Evolutionary conservation across 2,329 filamentous ascomycete genomes (phyloP), one percentile per base, ranked within the genome.

Genomic region (Cordyceps tenuipes): DNA sequence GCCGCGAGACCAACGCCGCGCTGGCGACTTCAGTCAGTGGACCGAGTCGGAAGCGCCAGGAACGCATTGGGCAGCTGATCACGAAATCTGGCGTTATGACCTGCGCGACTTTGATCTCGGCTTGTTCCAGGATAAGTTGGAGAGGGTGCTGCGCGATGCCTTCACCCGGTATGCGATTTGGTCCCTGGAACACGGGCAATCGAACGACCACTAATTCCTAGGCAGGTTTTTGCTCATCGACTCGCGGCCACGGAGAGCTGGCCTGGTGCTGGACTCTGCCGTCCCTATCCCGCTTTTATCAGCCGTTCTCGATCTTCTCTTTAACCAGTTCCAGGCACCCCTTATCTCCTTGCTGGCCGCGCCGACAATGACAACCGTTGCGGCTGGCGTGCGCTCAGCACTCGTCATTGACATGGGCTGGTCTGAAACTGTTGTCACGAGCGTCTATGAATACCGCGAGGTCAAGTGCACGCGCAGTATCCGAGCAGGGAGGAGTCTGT

Each of bases 351-450:
- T 99, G 47, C 77, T 97, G 68, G 90, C 91, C 1, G 82, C 84
- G 0, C 84, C 93, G 0, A 82, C 91, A 21, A 87, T 94, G 73
- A 79, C 85, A 1, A 79, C 88, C 7, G 82, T 92, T 3, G 88
- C 88, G 8, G 91, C 92, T 6, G 94, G 94, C 0, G 77, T 96
- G 46, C 85, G 94, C 15, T 90, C 90, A n/a, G 91, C 88, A 1
- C 73, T 99, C 47, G 84, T 97, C 0, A 79, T 99, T 43, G 91
- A 99, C 68, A 81, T 99, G 62, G 94, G 93, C 48, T 99, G 94
- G 94, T 82, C 86, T 47, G 94, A 97, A 72, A 96, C 92, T 0
- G 82, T 87, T 0, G 83, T 95, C 23, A 96, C 91, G 0, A 89
- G 87, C 6, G 81, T 97, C 7, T 97, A 92, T 69, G 94, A 99